These are phyloP conservation scores for Eucalyptus regnans DNA, from an alignment of 345 rosid species.

Conservation along the genomic window DNA sequence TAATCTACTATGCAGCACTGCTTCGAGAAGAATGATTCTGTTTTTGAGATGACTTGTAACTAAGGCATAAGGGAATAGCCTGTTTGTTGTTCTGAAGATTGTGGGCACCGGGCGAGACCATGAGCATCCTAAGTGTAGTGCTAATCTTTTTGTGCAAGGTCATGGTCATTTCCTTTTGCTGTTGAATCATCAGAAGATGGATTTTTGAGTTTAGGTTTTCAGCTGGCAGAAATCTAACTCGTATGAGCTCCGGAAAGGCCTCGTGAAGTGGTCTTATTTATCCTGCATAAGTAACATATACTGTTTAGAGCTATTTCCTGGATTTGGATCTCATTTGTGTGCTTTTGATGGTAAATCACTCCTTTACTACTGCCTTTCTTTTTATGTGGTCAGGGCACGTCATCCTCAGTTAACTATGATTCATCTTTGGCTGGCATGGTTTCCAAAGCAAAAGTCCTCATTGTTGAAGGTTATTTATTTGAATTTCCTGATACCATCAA, in stretches of 20 bases:
- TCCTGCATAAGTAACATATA: neutral
- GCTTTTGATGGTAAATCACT: neutral
- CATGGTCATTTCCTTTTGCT: neutral
- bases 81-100: neutral
- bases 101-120: neutral
- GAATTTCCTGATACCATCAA: slow-evolving; percentile 86
- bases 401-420: slow-evolving; percentile 69
- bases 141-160: neutral
- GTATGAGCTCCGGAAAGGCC: neutral
- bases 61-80: neutral
- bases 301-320: neutral
- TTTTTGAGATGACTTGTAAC: neutral
- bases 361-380: neutral
- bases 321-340: neutral
- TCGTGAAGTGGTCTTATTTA: neutral
- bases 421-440: slow-evolving; percentile 59
- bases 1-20: neutral
- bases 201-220: neutral
- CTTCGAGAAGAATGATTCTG: neutral
- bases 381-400: slow-evolving; percentile 57
- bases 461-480: slow-evolving; percentile 91
- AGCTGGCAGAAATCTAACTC: neutral
- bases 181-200: neutral
- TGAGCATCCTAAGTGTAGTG: neutral
- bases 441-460: slow-evolving; percentile 64